Conservation (phyloP, 1,284 basidiomycete genomes). For the Tilletia caries region DNA sequence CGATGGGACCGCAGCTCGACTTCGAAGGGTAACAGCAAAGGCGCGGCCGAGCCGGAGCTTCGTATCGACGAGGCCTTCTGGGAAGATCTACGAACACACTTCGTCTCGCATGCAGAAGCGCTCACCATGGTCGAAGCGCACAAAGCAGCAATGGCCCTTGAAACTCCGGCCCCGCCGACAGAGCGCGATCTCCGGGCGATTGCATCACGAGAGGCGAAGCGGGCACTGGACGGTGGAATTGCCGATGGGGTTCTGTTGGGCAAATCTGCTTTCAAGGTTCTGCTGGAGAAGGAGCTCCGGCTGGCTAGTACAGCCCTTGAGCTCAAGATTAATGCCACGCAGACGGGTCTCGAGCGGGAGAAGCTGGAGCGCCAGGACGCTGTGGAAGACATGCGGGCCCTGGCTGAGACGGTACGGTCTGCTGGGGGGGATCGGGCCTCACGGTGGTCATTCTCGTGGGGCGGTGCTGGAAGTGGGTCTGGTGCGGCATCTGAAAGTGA, state of each 20-base stretch:
- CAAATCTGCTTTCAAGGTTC: neutral
- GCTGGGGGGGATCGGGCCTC: neutral
- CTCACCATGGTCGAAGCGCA: neutral
- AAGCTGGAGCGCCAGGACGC: neutral
- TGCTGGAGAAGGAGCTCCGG: conserved; percentile 4
- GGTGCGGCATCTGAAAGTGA: neutral
- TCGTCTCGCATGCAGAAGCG: neutral
- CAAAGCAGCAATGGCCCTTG: neutral
- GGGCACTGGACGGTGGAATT: neutral
- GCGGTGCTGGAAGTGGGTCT: neutral
- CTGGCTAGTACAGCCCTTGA: neutral
- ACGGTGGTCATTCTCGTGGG: neutral
- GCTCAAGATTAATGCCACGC: neutral
- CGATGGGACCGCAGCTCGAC: neutral
- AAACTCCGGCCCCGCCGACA: no score
- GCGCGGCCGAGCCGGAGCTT: neutral
- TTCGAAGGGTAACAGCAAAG: neutral
- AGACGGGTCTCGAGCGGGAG: neutral
- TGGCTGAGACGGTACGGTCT: neutral
- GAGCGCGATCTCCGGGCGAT: neutral
- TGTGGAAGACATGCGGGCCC: neutral
- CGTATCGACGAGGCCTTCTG: conserved; percentile 6
- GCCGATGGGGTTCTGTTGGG: neutral
- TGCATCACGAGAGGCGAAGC: neutral
- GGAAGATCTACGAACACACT: conserved; percentile 6